A percentile compares a stretch with the other conserved stretches of the same genome.
These are phyloP conservation scores for Niebla homalea DNA, from an alignment of 495 filamentous ascomycete species.

Conservation along the genomic window DNA sequence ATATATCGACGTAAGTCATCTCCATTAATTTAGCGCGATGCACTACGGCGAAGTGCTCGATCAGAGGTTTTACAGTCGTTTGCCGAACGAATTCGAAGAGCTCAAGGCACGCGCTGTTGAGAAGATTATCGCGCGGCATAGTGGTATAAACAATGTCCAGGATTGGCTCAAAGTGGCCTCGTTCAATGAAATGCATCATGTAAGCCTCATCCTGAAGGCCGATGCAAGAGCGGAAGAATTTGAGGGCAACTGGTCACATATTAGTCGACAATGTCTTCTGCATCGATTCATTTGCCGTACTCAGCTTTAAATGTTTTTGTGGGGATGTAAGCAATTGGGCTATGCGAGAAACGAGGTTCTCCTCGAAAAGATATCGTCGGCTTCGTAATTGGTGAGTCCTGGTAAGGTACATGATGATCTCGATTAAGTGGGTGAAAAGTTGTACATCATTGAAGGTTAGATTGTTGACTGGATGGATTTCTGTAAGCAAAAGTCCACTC, in stretches of 20 bases:
- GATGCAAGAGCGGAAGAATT: slow-evolving; percentile 86
- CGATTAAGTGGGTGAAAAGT: slow-evolving; percentile 78
- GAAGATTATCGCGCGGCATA: slow-evolving; percentile 88
- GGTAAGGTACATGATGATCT: slow-evolving; percentile 90
- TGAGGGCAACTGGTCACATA: slow-evolving; percentile 54
- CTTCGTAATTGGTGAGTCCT: slow-evolving; percentile 75
- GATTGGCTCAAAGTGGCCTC: slow-evolving; percentile 75
- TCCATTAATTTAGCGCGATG: slow-evolving; percentile 68
- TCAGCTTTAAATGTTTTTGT: slow-evolving; percentile 87
- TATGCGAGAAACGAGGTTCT: slow-evolving; percentile 67
- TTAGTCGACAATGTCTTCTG: slow-evolving; percentile 1
- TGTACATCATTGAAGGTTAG: slow-evolving; percentile 70
- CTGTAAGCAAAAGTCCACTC: not conserved
- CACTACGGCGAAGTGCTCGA: slow-evolving; percentile 76
- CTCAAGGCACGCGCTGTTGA: slow-evolving; percentile 92
- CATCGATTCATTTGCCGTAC: slow-evolving; percentile 34
- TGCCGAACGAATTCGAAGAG: slow-evolving; percentile 85
- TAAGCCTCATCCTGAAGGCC: slow-evolving; percentile 86
- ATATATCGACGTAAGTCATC: slow-evolving; percentile 80
- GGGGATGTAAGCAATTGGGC: slow-evolving; percentile 71
- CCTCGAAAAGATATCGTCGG: slow-evolving; percentile 74
- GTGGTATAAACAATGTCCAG: slow-evolving; percentile 78
- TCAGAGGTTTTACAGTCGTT: slow-evolving; percentile 69
- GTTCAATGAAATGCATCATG: slow-evolving; percentile 70
- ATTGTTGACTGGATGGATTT: slow-evolving; percentile 35